Percentiles rank a stretch among this genome's conserved stretches.
These are phyloP conservation scores for Candida insectalens DNA, from an alignment of 805 yeast species.

Conservation along the genomic window DNA sequence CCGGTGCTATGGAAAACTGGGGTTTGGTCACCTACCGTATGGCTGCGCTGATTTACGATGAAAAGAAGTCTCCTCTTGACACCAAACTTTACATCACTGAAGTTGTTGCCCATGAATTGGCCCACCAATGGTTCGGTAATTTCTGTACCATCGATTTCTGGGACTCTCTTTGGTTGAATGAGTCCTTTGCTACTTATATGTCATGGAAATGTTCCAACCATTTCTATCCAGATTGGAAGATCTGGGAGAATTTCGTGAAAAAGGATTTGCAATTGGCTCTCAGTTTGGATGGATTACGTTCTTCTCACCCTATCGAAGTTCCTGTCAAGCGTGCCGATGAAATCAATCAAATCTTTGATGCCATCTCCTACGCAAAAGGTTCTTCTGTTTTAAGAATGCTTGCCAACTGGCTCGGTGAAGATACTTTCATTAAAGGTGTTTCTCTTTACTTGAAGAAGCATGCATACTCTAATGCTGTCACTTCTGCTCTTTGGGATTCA, in stretches of 20 bases:
- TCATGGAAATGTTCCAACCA: slow-evolving; percentile 62
- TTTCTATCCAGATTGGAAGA: slow-evolving; percentile 75
- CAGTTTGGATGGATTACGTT: slow-evolving; percentile 47
- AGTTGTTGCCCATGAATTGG: slow-evolving; percentile 79
- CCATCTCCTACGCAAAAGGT: slow-evolving; percentile 76
- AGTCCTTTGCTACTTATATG: slow-evolving; percentile 87
- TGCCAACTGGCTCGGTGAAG: slow-evolving; percentile 62
- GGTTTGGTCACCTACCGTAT: slow-evolving; percentile 68
- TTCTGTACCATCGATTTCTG: slow-evolving; percentile 90
- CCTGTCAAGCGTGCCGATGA: slow-evolving; percentile 75
- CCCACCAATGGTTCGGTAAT: slow-evolving; percentile 94
- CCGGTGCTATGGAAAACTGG: slow-evolving; percentile 92
- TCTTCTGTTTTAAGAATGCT: slow-evolving; percentile 72
- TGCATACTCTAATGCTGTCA: slow-evolving; percentile 61
- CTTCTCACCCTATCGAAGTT: slow-evolving; percentile 81
- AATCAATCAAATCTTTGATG: slow-evolving; percentile 75
- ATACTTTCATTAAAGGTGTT: slow-evolving; percentile 64
- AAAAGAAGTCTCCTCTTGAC: slow-evolving; percentile 34
- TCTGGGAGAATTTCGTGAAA: slow-evolving; percentile 51
- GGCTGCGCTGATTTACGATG: slow-evolving; percentile 43
- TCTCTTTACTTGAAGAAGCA: slow-evolving; percentile 56
- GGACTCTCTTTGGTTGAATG: slow-evolving; percentile 87
- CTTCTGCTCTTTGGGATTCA: slow-evolving; percentile 65
- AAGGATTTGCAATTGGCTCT: slow-evolving; percentile 46
- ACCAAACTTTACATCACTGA: slow-evolving; percentile 68